phyloP scores from a whole-genome alignment of 345 rosid species.

The Populus deltoides region DNA sequence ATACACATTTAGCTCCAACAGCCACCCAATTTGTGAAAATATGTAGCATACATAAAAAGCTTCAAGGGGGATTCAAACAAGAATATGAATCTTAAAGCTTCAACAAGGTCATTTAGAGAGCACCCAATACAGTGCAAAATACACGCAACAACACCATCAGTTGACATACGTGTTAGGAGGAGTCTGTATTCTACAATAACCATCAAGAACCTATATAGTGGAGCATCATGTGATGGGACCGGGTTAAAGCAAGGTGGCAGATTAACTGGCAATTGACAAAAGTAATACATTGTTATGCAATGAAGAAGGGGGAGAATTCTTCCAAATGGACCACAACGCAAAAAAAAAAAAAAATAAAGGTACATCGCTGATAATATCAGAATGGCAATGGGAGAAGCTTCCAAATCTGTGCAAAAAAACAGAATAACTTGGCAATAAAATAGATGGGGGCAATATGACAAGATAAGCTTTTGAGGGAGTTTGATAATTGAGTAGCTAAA shows the following conservation, averaged over 20 bases:
- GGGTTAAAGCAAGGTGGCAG: slow-evolving; percentile 10
- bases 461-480: background rate
- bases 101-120: slow-evolving; percentile 6
- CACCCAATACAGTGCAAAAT: slow-evolving; percentile 3
- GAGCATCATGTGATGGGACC: slow-evolving; percentile 15
- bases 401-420: slow-evolving; percentile 4
- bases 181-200: background rate
- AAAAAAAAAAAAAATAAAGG: background rate
- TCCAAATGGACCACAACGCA: background rate
- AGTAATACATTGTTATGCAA: background rate
- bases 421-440: slow-evolving; percentile 20
- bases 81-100: slow-evolving; percentile 13
- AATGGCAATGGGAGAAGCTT: slow-evolving; percentile 6
- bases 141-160: background rate
- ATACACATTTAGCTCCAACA: too few species aligned
- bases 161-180: background rate
- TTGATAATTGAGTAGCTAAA: slow-evolving; percentile 19
- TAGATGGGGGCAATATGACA: slow-evolving; percentile 12
- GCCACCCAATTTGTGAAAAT: background rate
- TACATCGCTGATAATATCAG: background rate
- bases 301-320: background rate
- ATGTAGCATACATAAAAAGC: background rate
- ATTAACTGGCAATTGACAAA: background rate
- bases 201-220: slow-evolving; percentile 12
- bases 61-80: background rate